Percentiles rank a stretch among this genome's conserved stretches.
These are phyloP conservation scores for Termitomyces sp. DNA, from an alignment of 768 basidiomycete genomes.

Conservation along the genomic window DNA sequence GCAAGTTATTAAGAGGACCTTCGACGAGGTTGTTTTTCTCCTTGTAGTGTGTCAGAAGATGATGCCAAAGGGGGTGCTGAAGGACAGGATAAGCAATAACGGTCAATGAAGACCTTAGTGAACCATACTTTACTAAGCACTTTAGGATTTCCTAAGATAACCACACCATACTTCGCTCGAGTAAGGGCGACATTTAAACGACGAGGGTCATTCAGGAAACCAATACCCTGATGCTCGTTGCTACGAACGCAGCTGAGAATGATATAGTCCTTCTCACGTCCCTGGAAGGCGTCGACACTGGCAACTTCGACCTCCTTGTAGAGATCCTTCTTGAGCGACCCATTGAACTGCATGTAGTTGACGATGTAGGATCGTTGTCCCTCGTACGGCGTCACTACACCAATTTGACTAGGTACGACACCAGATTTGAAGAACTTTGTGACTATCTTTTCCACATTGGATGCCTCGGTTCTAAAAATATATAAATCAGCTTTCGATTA, in stretches of 20 bases:
- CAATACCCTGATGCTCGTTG: constrained; percentile 99
- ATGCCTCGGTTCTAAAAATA: constrained; percentile 79
- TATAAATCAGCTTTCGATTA: background rate
- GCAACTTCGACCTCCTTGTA: constrained; percentile 99
- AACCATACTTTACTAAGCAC: constrained; percentile 91
- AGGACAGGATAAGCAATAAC: constrained; percentile 11
- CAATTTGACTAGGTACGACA: constrained; percentile 92
- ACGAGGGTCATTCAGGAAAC: constrained; percentile 97
- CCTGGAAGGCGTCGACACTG: constrained; percentile 98
- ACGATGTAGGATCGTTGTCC: constrained; percentile 98
- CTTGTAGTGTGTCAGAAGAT: constrained; percentile 97
- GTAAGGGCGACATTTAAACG: constrained; percentile 96
- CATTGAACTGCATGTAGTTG: constrained; percentile 99
- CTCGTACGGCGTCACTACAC: constrained; percentile 98
- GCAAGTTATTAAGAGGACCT: constrained; percentile 92
- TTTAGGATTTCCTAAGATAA: constrained; percentile 99
- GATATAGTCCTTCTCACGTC: constrained; percentile 99
- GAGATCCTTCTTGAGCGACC: constrained; percentile 96
- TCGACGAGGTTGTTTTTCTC: constrained; percentile 92
- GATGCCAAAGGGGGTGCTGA: constrained; percentile 98
- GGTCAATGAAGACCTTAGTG: constrained; percentile 1
- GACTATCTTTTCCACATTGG: constrained; percentile 99
- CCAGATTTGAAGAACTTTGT: constrained; percentile 99
- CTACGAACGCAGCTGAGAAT: constrained; percentile 96
- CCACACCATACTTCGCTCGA: constrained; percentile 95